Conservation (phyloP, 306 rosid genomes). For the Ochetophila trinervis region DNA sequence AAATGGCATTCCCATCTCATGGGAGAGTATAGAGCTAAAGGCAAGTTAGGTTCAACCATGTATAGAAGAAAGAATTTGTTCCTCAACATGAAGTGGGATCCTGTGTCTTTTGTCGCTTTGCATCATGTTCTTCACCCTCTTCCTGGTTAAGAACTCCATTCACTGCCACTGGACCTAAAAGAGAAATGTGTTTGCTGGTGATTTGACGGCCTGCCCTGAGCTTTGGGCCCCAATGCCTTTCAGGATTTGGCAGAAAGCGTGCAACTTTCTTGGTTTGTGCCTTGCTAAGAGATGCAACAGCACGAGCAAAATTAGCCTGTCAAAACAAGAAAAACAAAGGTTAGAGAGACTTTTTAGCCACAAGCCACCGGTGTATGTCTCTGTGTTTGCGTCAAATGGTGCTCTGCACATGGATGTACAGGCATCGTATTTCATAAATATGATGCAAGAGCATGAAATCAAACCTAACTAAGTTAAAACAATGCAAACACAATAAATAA, state of each 20-base stretch:
- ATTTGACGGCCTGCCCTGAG: conserved; percentile 89
- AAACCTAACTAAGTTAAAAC: neutral
- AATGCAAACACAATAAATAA: neutral
- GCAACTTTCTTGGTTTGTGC: conserved; percentile 90
- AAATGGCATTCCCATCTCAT: neutral
- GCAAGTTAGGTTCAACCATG: conserved; percentile 19
- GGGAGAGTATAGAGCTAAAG: conserved; percentile 5
- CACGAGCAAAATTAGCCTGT: conserved; percentile 86
- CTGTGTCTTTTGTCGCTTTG: conserved; percentile 59
- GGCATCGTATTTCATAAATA: neutral
- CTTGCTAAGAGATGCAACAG: conserved; percentile 85
- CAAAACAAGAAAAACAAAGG: conserved; percentile 10
- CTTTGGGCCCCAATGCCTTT: conserved; percentile 96
- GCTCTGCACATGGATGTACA: neutral
- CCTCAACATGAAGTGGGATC: conserved; percentile 33
- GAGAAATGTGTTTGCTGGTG: conserved; percentile 85
- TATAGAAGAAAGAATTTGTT: conserved; percentile 19
- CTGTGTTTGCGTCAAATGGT: neutral
- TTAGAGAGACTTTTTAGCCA: conserved; percentile 1
- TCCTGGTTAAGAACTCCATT: conserved; percentile 55
- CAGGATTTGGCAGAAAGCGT: conserved; percentile 93
- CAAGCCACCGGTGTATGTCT: neutral
- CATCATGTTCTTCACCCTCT: conserved; percentile 42
- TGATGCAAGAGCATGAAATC: neutral
- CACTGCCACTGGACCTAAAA: conserved; percentile 71